Percentiles rank a stretch among this genome's conserved stretches.
Conservation (phyloP, 768 basidiomycete species). For the Amanita molliuscula region DNA sequence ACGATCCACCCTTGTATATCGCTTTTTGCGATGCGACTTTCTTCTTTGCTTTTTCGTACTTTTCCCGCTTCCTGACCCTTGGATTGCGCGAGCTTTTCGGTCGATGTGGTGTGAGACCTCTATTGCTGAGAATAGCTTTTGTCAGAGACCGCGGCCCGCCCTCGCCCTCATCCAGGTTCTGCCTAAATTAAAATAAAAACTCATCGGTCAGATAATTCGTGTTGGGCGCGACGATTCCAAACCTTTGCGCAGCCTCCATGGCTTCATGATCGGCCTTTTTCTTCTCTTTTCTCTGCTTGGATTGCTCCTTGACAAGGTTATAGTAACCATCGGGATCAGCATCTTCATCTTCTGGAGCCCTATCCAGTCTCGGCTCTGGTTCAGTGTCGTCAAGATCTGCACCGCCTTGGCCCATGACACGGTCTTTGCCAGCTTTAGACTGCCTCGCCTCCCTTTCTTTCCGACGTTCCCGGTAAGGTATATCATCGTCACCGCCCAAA, state of each 20-base stretch:
- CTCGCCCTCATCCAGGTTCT: conserved; percentile 21
- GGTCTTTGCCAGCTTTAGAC: conserved; percentile 41
- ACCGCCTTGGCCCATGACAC: conserved; percentile 41
- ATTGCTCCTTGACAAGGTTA: conserved; percentile 71
- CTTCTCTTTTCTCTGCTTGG: conserved; percentile 60
- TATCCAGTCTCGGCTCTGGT: conserved; percentile 27
- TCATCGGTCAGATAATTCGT: not conserved
- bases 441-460: conserved; percentile 49
- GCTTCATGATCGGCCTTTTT: conserved; percentile 81
- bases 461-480: conserved; percentile 76
- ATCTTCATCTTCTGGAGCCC: conserved; percentile 24
- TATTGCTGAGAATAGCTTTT: conserved; percentile 87
- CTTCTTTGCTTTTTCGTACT: conserved; percentile 92
- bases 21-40: conserved; percentile 83
- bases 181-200: conserved; percentile 10
- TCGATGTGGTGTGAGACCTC: conserved; percentile 85
- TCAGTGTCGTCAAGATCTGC: conserved; percentile 57
- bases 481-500: conserved; percentile 87
- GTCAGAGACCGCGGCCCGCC: conserved; percentile 83
- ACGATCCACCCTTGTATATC: conserved; percentile 83
- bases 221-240: conserved; percentile 14
- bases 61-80: conserved; percentile 91
- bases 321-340: conserved; percentile 71
- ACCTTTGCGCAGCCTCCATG: conserved; percentile 46
- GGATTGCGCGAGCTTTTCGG: conserved; percentile 91